Evolutionary conservation across 148 eudicot species (phyloP).

Genomic region (Rhododendron vialii): DNA sequence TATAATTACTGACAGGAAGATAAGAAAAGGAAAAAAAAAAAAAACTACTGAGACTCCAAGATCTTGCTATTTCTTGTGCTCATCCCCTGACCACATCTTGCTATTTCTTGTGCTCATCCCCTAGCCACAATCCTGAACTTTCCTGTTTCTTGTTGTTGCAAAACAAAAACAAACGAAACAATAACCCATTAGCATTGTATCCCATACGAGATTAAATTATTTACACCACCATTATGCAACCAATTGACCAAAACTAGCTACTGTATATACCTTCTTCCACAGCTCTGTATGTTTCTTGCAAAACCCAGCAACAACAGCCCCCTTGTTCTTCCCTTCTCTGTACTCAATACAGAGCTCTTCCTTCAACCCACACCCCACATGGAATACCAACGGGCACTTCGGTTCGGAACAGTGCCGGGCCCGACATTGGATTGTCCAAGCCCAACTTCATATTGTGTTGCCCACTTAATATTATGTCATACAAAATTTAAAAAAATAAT

Average conservation of each 20-base stretch:
- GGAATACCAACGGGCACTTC: slow-evolving; percentile 59
- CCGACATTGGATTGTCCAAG: too few relatives aligned
- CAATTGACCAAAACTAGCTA: neutral
- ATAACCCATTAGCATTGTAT: slow-evolving; percentile 5
- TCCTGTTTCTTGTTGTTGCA: slow-evolving; percentile 94
- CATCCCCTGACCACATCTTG: slow-evolving; percentile 55
- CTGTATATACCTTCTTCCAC: slow-evolving; percentile 59
- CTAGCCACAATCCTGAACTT: slow-evolving; percentile 96
- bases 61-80: slow-evolving; percentile 14
- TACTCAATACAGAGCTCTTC: slow-evolving; percentile 79
- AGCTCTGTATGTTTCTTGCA: slow-evolving; percentile 72
- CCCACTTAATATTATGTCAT: too few relatives aligned
- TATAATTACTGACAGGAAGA: neutral
- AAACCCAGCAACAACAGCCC: slow-evolving; percentile 82
- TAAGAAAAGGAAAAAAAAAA: neutral
- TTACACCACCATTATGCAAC: too few relatives aligned
- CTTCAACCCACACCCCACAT: slow-evolving; percentile 80
- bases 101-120: slow-evolving; percentile 22
- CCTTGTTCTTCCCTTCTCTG: slow-evolving; percentile 43
- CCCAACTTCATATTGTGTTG: too few relatives aligned
- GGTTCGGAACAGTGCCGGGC: slow-evolving; percentile 36
- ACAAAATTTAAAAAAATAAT: too few relatives aligned
- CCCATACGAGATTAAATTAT: neutral
- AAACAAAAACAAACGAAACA: neutral
- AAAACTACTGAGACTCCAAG: neutral